These are phyloP conservation scores for Coix lacrymajobi DNA, from an alignment of 176 grass and related monocot genomes.

Conservation along the genomic window DNA sequence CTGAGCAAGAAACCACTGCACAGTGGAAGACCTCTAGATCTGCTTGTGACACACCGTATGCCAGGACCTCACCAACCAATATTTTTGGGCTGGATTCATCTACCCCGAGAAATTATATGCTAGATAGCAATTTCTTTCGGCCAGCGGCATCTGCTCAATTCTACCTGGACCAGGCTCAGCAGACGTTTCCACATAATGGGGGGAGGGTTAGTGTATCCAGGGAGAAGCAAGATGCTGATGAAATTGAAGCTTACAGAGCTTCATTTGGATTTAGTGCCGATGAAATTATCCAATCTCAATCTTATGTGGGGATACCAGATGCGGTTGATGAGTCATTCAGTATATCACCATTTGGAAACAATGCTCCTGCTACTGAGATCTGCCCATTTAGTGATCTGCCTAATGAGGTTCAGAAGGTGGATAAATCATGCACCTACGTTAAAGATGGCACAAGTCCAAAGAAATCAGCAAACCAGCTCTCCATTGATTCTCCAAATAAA, in stretches of 20 bases:
- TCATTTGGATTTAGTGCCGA: constrained; percentile 99
- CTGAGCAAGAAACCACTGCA: constrained; percentile 53
- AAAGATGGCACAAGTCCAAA: constrained; percentile 36
- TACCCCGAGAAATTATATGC: constrained; percentile 67
- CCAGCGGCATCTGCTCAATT: constrained; percentile 74
- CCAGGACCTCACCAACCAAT: constrained; percentile 56
- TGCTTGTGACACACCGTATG: constrained; percentile 73
- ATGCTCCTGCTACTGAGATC: constrained; percentile 34
- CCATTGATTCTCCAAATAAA: constrained; percentile 28
- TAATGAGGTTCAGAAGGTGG: constrained; percentile 35
- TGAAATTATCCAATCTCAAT: constrained; percentile 71
- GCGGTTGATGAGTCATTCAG: constrained; percentile 78
- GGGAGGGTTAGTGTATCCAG: constrained; percentile 84
- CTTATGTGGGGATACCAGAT: constrained; percentile 72
- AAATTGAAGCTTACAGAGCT: constrained; percentile 95
- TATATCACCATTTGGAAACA: constrained; percentile 83
- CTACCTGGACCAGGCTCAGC: constrained; percentile 90
- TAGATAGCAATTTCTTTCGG: constrained; percentile 68
- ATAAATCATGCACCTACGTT: constrained; percentile 36
- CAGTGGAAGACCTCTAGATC: constrained; percentile 75
- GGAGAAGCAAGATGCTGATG: constrained; percentile 92
- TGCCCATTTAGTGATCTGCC: constrained; percentile 33
- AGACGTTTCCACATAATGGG: constrained; percentile 59
- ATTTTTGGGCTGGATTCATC: constrained; percentile 71
- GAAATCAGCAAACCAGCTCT: constrained; percentile 33